Percentiles rank a stretch among this genome's conserved stretches.
Conservation (phyloP, 495 filamentous ascomycete species). For the Aspergillus incahuasiensis region DNA sequence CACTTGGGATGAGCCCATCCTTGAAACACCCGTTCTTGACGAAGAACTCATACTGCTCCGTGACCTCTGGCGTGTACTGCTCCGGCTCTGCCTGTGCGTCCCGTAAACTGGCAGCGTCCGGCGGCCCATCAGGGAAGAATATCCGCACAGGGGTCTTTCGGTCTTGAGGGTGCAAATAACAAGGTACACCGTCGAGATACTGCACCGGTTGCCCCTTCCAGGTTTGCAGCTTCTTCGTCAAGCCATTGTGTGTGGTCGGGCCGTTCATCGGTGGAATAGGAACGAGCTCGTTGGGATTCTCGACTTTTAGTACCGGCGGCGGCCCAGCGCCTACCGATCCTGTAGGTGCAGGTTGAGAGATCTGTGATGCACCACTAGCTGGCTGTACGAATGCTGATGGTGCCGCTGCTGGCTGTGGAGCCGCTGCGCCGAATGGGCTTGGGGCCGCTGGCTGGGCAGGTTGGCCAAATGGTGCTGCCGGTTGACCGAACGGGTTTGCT, state of each 20-base stretch:
- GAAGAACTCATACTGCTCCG: conserved; percentile 57
- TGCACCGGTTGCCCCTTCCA: conserved; percentile 56
- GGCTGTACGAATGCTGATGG: neutral
- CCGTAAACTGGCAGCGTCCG: conserved; percentile 40
- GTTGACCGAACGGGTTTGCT: conserved; percentile 23
- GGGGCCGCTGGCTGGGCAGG: conserved; percentile 23
- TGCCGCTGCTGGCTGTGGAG: neutral
- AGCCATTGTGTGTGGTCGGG: conserved; percentile 34
- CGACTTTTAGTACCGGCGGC: conserved; percentile 27
- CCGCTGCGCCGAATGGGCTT: neutral
- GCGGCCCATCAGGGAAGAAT: conserved; percentile 68
- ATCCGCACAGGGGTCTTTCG: conserved; percentile 50
- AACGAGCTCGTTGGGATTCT: conserved; percentile 28
- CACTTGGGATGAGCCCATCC: conserved; percentile 59
- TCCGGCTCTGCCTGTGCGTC: conserved; percentile 37
- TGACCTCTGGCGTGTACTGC: conserved; percentile 42
- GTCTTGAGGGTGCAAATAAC: conserved; percentile 46
- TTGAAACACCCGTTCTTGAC: conserved; percentile 57
- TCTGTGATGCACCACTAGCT: neutral
- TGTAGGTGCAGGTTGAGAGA: conserved; percentile 3
- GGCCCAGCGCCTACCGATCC: conserved; percentile 24
- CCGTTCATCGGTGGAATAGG: conserved; percentile 36
- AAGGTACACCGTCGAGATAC: conserved; percentile 48
- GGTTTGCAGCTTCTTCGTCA: conserved; percentile 31
- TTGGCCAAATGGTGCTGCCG: conserved; percentile 26